Base-by-base conservation (phyloP, 2,329 filamentous ascomycete species). In the Leptographium flavum region DNA sequence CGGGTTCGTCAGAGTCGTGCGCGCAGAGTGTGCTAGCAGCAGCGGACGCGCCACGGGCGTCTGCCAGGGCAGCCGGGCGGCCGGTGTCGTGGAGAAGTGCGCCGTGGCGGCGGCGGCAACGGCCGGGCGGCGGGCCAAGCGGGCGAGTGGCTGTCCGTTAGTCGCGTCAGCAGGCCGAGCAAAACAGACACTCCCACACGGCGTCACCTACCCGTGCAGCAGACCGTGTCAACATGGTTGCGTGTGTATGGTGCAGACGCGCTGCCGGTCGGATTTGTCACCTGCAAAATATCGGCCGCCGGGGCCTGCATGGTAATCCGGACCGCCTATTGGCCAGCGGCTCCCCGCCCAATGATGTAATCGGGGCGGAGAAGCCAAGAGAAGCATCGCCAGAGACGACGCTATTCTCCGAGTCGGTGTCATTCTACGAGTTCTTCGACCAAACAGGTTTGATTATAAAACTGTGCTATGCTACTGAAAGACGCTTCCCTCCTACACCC, bases 221-320 rank as follows among this genome's bases (percentile, higher is more conserved):
- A 9, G 50, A 38, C 27, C 45, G 50, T n/a, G 50, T 44, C 28
- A 52, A 43, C 50, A 52, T 50, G 27, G 31, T 42, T 38, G 43
- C 11, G 21, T 25, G 15, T 39, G 2, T 19, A 6, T 5, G 25
- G 40, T 33, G 13, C 25, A 21, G 25, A 27, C 13, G 5, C 19
- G 19, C 11, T 5, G 19, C n/a, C 17, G 10, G 36, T 9, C 27
- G 27, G 37, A 39, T 39, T 39, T 39, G 37, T 39, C 37, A 39
- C 36, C 19, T 4, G 4, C 21, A 38, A 25, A 36, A 36, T 19
- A 9, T 17, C 19, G n/a, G 32, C 19, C 21, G 15, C 19, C 11
- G 14, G 36, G 5, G 8, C 15, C n/a, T 27, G 31, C 17, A 17
- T 19, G 5, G 15, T 39, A 39, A 39, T 27, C 23, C 22, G n/a